Evolutionary conservation across 441 rosid species (phyloP), one percentile per base, ranked within the genome.

Genomic region (Sinapis alba): DNA sequence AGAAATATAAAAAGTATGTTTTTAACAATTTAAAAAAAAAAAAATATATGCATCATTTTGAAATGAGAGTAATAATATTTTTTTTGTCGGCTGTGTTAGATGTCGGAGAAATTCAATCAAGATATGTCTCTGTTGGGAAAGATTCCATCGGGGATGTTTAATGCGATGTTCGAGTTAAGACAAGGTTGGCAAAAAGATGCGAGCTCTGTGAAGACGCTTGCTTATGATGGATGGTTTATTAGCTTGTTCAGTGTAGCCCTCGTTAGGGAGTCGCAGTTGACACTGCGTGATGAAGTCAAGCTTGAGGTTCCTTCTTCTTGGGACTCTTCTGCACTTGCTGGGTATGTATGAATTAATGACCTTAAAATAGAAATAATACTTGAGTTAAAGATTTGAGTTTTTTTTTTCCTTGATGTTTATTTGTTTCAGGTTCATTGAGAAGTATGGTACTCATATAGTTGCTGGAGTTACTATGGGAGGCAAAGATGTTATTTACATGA

Each of bases 401-500:
- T 32, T 34, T 16, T 8, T 8, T 6, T 27, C 0, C n/a, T n/a
- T 45, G 0, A 6, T 24, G 12, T 43, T 64, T 11, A 13, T 62
- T 65, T 56, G 26, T 76, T 67, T 38, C 76, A 91, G 99, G 86
- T 95, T 95, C 78, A 93, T 95, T 71, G 98, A 91, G 3, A 95
- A 85, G 71, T 91, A 91, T 56, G 98, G 98, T 50, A 92, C 99
- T 70, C 99, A 92, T 65, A 28, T 95, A 63, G 88, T 95, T 66
- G 86, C 86, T 68, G 97, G 99, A 68, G 96, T 92, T 18, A 88
- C 86, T 79, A 92, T 95, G 99, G 99, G 99, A 71, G 99, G 98
- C 61, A 92, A 92, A 86, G 99, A 95, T 18, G 95, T 88, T 1
- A 72, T 91, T 69, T 85, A 88, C 66, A 27, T 89, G 74, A 95